These are phyloP conservation scores for Sphagnum fallax DNA, from an alignment of 228 moss, liverwort and hornwort genomes.

Conservation along the genomic window DNA sequence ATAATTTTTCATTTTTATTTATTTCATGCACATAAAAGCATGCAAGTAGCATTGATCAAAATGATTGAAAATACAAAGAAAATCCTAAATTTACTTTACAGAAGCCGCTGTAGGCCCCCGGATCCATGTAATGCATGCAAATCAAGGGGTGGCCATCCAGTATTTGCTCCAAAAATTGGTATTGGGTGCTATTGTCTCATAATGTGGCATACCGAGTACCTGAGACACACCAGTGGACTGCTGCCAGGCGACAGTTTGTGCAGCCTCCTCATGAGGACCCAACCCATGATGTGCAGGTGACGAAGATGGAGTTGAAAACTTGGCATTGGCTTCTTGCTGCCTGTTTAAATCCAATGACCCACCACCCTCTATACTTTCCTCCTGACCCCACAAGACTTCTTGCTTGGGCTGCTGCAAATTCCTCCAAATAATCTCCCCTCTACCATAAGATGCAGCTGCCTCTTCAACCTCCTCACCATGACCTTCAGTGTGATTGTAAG, in stretches of 20 bases:
- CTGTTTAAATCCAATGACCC: conserved; percentile 21
- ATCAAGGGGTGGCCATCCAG: conserved; percentile 41
- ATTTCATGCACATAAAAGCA: no score
- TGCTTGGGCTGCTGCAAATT: conserved; percentile 16
- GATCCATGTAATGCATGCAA: conserved; percentile 35
- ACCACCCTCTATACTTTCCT: conserved; percentile 15
- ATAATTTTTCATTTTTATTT: no score
- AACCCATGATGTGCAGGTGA: conserved; percentile 21
- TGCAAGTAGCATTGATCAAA: no score
- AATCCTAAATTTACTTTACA: conserved; percentile 20
- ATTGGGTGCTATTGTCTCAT: conserved; percentile 20
- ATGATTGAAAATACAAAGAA: neutral
- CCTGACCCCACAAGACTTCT: conserved; percentile 20
- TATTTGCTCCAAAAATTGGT: conserved; percentile 39
- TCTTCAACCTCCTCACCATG: conserved; percentile 19
- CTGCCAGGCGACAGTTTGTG: conserved; percentile 23
- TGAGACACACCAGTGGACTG: conserved; percentile 11
- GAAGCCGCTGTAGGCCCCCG: conserved; percentile 28
- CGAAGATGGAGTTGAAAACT: conserved; percentile 27
- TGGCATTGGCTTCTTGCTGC: conserved; percentile 35
- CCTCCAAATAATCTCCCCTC: conserved; percentile 28
- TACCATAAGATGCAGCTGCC: conserved; percentile 13
- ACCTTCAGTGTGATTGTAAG: conserved; percentile 8
- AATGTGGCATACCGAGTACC: conserved; percentile 14
- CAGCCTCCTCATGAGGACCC: conserved; percentile 13